phyloP scores from a whole-genome alignment of 306 rosid species.

The Acacia crassicarpa region DNA sequence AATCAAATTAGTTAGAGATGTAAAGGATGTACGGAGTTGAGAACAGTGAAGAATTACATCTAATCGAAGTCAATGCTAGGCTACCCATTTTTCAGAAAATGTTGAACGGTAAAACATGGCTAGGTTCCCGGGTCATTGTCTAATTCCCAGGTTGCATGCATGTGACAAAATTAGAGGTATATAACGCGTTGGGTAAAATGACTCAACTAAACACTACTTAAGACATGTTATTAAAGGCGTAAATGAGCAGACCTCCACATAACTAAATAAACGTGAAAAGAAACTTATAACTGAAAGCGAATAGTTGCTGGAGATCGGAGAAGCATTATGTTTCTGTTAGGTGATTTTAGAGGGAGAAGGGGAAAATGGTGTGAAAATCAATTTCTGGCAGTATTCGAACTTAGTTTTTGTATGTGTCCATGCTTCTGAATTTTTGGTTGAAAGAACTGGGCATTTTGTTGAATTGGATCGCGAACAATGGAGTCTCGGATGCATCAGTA shows the following conservation, averaged over 20 bases:
- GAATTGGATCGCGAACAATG: constrained; percentile 47
- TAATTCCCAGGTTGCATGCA: constrained; percentile 2
- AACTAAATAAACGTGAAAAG: neutral
- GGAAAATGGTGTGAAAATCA: constrained; percentile 37
- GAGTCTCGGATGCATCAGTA: constrained; percentile 99
- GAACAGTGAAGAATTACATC: constrained; percentile 8
- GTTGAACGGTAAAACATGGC: neutral
- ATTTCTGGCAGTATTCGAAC: constrained; percentile 1
- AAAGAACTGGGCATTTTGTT: constrained; percentile 16
- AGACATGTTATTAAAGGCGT: neutral
- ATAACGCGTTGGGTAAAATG: neutral
- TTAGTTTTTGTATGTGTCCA: constrained; percentile 2
- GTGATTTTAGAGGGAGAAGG: constrained; percentile 30
- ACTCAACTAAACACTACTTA: neutral
- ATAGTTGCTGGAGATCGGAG: constrained; percentile 27
- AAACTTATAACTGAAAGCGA: neutral
- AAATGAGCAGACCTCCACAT: constrained; percentile 39
- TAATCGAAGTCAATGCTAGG: neutral
- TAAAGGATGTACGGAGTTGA: constrained; percentile 9
- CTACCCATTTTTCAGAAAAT: neutral
- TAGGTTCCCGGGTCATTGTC: neutral
- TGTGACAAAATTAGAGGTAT: neutral
- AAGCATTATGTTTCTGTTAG: constrained; percentile 8
- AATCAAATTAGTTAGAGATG: constrained; percentile 17
- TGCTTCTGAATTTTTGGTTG: constrained; percentile 8